Base-by-base conservation (phyloP, 768 basidiomycete genomes). In the Hydnomerulius pinastri region DNA sequence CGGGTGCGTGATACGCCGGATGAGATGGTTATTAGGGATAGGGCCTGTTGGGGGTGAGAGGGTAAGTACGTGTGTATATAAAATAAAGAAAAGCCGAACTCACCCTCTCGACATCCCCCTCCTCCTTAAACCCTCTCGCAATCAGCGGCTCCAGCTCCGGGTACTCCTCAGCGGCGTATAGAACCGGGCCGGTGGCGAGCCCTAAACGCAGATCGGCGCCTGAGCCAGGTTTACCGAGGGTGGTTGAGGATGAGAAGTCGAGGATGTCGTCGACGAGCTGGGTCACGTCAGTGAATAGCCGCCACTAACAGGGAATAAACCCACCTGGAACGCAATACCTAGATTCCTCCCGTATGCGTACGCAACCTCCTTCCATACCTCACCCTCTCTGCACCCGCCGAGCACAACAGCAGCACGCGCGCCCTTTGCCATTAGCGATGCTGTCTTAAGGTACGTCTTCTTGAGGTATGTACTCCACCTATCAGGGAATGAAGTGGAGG, bases 251-350 rank as follows among this genome's bases (percentile, higher is more conserved):
- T 42, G 94, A 89, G 64, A 92, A 98, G 71, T 98, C 97, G 3
- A 99, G 75, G 29, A 94, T 81, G 64, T 99, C 97, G 65, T 99
- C 97, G 41, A 98, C 87, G 9, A 99, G 86, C 93, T 96, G 60
- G 15, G 43, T 27, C 28, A 18, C 17, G 39, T 11, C 18, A 24
- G 28, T 45, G 17, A 32, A 33, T 13, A 3, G 12, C 13, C 18
- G 21, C 13, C 21, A 25, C 13, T 10, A 24, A 18, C 3, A 21
- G 11, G 29, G 8, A 35, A 4, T 24, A 8, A 8, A 68, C 75
- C 46, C 55, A 93, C 93, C 81, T 97, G 95, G 73, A 98, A 97
- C n/a, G 94, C 92, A 53, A 95, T 89, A 3, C 94, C 93, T 15
- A 96, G 62, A 70, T 95, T 92, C 46, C 91, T 78, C 1, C 92